Percentiles rank a stretch among this genome's conserved stretches.
These are phyloP conservation scores for Excoecaria agallocha DNA, from an alignment of 345 rosid species.

Conservation along the genomic window DNA sequence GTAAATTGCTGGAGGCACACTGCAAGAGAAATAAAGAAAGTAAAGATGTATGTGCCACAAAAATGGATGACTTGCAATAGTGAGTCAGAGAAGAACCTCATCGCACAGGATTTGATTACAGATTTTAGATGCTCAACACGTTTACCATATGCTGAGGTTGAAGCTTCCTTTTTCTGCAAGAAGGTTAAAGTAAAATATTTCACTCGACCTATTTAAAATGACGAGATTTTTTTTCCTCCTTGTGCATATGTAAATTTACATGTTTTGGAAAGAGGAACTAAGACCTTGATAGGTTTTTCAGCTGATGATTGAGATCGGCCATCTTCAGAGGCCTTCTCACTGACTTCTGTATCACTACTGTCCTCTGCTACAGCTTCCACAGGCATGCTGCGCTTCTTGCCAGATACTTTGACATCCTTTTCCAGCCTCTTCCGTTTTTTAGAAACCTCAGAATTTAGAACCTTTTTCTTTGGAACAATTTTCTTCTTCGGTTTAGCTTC, in stretches of 20 bases:
- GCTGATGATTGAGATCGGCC: conserved; percentile 49
- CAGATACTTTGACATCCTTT: conserved; percentile 43
- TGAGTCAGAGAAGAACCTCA: conserved; percentile 53
- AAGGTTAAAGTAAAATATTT: conserved; percentile 17
- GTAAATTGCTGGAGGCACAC: conserved; percentile 77
- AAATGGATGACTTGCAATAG: conserved; percentile 1
- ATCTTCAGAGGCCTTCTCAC: conserved; percentile 47
- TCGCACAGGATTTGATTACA: conserved; percentile 77
- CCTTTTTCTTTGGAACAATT: conserved; percentile 31
- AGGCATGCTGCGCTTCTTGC: conserved; percentile 49
- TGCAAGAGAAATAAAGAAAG: conserved; percentile 30
- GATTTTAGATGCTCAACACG: conserved; percentile 78
- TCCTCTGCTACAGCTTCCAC: conserved; percentile 36
- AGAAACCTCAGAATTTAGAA: conserved; percentile 41
- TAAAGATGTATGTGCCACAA: conserved; percentile 10
- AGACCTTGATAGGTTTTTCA: conserved; percentile 55
- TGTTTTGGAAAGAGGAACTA: neutral
- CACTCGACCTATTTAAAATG: conserved; percentile 7
- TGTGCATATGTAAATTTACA: neutral
- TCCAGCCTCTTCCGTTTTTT: conserved; percentile 53
- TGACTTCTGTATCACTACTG: conserved; percentile 44
- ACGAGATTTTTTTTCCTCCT: neutral
- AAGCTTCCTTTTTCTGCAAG: conserved; percentile 66
- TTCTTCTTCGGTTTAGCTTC: conserved; percentile 51
- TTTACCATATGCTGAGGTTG: conserved; percentile 66